Percentiles rank a stretch among this genome's conserved stretches.
phyloP scores from a whole-genome alignment of 192 early-diverging fungal species.

The Lobosporangium transversale region DNA sequence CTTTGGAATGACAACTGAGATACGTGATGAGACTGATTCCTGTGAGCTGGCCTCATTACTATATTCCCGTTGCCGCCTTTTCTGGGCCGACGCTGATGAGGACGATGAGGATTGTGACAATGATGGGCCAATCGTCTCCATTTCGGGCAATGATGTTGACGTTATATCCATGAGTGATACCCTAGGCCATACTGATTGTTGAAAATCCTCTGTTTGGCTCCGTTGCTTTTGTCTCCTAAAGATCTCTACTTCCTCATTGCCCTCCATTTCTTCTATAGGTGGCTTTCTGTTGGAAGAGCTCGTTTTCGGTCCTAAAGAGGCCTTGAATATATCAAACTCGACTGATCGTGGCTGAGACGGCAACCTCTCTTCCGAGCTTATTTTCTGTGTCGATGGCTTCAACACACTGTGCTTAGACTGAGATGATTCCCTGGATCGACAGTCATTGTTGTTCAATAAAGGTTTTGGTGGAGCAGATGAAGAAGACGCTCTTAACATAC shows the following conservation, averaged over 20 bases:
- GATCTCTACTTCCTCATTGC: background rate
- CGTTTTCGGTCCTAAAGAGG: background rate
- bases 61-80: background rate
- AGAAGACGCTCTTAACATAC: background rate
- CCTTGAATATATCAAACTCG: slow-evolving; percentile 3
- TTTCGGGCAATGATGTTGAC: no score
- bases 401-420: no score
- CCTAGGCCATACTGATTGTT: background rate
- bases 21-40: background rate
- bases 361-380: background rate
- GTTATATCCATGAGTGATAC: no score
- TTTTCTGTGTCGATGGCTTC: background rate
- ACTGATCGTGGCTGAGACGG: slow-evolving; percentile 2
- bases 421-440: no score
- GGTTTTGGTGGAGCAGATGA: no score
- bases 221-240: background rate
- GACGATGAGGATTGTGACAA: no score
- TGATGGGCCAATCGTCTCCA: no score
- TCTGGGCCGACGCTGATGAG: slow-evolving; percentile 2
- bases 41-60: background rate
- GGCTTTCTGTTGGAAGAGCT: background rate
- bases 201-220: background rate
- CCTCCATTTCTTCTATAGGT: background rate
- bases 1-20: slow-evolving; percentile 16
- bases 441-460: no score